Base-by-base conservation (phyloP, 2,329 filamentous ascomycete genomes). In the Ophiognomonia clavigignenti-juglandacearum region DNA sequence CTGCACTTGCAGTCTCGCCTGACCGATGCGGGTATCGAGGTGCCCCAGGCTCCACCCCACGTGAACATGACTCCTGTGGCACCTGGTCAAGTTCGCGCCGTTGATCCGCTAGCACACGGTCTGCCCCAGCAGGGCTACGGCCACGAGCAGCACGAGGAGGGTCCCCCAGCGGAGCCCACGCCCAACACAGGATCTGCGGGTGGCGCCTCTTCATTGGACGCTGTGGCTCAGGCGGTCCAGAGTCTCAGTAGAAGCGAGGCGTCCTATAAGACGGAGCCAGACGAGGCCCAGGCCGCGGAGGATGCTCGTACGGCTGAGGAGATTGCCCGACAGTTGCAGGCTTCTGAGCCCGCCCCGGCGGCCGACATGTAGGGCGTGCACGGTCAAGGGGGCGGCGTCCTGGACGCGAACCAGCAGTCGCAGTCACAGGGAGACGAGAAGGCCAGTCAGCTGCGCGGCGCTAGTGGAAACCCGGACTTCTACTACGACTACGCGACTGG, bases 1-100 rank as follows among this genome's bases (percentile, higher is more conserved):
- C 85, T 96, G 61, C 86, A 86, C 57, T 76, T 98, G 14, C 93
- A 98, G 65, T 86, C 86, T 5, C 83, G 88, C 34, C 77, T 97
- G 29, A 75, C 96, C 51, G 91, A 96, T 56, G 78, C 83, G 3
- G 83, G 89, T 58, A 85, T 86, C 60, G 90, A 96, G 56, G 83
- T 87, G 46, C 93, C 93, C 1, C 86, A 86, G 52, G 84, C 91
- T 9, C 92, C 92, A 1, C 75, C 86, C 2, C 88, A 88, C 56
- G 77, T 95, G 54, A 87, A 88, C 59, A 71, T 96, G 23, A 73
- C 69, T 19, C 16, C 34, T 5, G 16, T 26, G 14, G 14, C 37
- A 16, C 24, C 45, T 23, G 44, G 48, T 11, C 20, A 14, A 11
- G 13, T 18, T 20, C 48, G 44, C 11, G 26, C 16, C 7, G 13